Base-by-base conservation (phyloP, 345 rosid species). In the Fremontodendron californicum region DNA sequence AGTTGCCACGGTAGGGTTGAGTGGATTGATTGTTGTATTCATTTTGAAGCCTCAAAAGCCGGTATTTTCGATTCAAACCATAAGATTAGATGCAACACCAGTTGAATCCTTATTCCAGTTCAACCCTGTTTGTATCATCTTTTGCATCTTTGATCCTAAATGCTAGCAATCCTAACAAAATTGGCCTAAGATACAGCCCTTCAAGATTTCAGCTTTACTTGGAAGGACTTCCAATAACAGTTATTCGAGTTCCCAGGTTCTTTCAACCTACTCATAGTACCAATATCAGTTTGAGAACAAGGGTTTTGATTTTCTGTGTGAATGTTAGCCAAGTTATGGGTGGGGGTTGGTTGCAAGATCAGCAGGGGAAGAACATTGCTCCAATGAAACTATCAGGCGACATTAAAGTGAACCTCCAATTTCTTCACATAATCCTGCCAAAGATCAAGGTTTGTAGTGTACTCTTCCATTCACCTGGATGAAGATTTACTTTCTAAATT, bases 121-220 rank as follows among this genome's bases (percentile, higher is more conserved):
- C 88, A 78, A 73, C 74, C 19, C 70, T 85, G 2, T 49, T 82
- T 51, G 49, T 78, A 25, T 82, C 84, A 3, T 78, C 80, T 78
- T 49, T 64, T 73, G 78, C 72, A 19, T 76, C 81, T 45, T 49
- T 82, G 55, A 15, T 78, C 58, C 52, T 82, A 27, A 80, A 73
- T 27, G 77, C 84, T 46, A 74, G 75, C 75, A 82, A 82, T 58
- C 86, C 85, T 35, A 85, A 82, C 76, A 77, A 79, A 57, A 18
- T 82, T 58, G 82, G 78, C 75, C 77, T 85, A 27, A 73, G 62
- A 33, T 78, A 71, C 51, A 73, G 70, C 51, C 79, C 86, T 55
- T 79, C 84, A 12, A 48, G 74, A 35, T 55, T 83, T 65, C 74
- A 71, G 23, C 29, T 85, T 37, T 71, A 66, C 78, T 1, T 40